Base-by-base conservation (phyloP, 2,329 filamentous ascomycete species). In the Cladorrhinum sp. region DNA sequence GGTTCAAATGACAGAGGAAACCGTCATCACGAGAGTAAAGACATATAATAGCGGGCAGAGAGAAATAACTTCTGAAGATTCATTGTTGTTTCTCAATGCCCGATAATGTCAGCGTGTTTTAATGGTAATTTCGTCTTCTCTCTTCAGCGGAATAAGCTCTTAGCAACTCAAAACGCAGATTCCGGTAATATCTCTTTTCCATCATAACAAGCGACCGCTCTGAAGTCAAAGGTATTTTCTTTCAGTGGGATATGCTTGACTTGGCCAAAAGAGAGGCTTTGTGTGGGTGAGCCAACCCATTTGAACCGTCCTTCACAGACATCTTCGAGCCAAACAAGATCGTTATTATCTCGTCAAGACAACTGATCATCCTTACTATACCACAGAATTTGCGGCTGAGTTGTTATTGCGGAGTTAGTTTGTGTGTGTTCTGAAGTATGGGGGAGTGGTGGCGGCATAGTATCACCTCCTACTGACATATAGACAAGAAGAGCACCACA, bases 131-230 rank as follows among this genome's bases (percentile, higher is more conserved):
- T n/a, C n/a, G 32, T 36, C 51, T 29, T n/a, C 58, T 56, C 24
- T 60, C 58, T 53, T 57, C 48, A 10, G 58, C 25, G n/a, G 38
- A 52, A 38, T 57, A 59, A 12, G 38, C 51, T 16, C 51, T 29
- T 51, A 55, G 16, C n/a, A 59, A 27, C 45, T 59, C 57, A n/a
- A 49, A 41, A 59, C 24, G 57, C 57, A 22, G 38, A 50, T 9
- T 41, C 57, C 25, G 38, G 25, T 12, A 51, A 59, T 25, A 59
- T 57, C 18, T 57, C 55, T 2, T 38, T 57, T n/a, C 55, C 55
- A 49, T 57, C 55, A 20, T 57, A 57, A 25, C 55, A 57, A 18
- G 55, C 41, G 16, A 57, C 20, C 22, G 55, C 55, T 16, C 55
- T 45, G 18, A 55, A 55, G 2, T 38, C 16, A 3, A 36, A 50